Percentiles rank a stretch among this genome's conserved stretches.
These are phyloP conservation scores for Farysia itapuensis DNA, from an alignment of 1,284 basidiomycete species.

Conservation along the genomic window DNA sequence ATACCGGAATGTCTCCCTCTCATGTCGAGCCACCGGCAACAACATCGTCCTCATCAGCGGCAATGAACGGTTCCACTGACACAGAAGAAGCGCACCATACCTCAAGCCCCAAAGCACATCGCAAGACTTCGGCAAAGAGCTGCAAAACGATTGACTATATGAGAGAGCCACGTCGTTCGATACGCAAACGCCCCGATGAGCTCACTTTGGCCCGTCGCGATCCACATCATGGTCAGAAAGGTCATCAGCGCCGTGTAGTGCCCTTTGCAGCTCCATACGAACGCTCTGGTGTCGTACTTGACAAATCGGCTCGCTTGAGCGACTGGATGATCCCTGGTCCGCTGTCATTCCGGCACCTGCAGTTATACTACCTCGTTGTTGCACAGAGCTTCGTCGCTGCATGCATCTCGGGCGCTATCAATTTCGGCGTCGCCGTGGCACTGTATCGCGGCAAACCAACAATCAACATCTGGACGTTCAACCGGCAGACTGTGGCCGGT, in stretches of 20 bases:
- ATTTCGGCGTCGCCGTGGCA: constrained; percentile 52
- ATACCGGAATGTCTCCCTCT: no score
- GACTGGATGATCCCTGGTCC: constrained; percentile 36
- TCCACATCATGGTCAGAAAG: constrained; percentile 10
- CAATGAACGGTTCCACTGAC: no score
- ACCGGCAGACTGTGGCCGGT: constrained; percentile 48
- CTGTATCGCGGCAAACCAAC: constrained; percentile 34
- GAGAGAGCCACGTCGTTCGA: constrained; percentile 33
- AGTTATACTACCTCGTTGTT: constrained; percentile 34
- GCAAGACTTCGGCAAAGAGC: no score
- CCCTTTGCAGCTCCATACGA: constrained; percentile 38
- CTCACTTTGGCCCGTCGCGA: constrained; percentile 12
- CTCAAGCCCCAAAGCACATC: no score
- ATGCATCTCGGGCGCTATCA: constrained; percentile 47
- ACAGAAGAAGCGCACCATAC: no score
- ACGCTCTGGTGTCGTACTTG: constrained; percentile 31
- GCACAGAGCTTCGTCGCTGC: constrained; percentile 28
- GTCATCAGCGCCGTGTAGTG: constrained; percentile 9
- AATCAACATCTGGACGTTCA: constrained; percentile 47
- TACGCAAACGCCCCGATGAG: constrained; percentile 29
- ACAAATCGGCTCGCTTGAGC: constrained; percentile 10
- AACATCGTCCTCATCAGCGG: no score
- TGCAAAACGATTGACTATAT: no score
- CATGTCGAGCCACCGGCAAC: no score
- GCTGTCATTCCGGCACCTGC: constrained; percentile 20